Percentiles rank a stretch among this genome's conserved stretches.
Conservation (phyloP, 2,329 filamentous ascomycete genomes). For the Plenodomus biglobosus region DNA sequence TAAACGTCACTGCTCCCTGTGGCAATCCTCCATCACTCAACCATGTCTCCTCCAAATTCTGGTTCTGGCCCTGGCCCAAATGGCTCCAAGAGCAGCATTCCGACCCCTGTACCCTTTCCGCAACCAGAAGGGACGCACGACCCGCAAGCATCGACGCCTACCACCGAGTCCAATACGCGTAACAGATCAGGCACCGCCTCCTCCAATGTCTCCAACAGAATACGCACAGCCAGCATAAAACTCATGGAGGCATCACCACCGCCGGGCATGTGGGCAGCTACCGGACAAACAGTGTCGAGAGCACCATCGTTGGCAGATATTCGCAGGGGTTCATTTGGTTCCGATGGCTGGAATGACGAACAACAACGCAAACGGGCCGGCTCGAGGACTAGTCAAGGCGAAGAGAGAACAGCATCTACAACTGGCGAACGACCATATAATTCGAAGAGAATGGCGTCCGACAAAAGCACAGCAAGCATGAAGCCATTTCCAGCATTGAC, state of each 20-base stretch:
- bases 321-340: slow-evolving; percentile 40
- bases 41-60: slow-evolving; percentile 19
- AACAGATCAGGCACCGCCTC: slow-evolving; percentile 35
- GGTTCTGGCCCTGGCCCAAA: background rate
- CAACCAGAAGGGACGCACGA: slow-evolving; percentile 21
- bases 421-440: slow-evolving; percentile 4
- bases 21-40: background rate
- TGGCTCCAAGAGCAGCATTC: slow-evolving; percentile 15
- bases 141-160: slow-evolving; percentile 10
- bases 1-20: background rate
- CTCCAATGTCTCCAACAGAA: slow-evolving; percentile 34
- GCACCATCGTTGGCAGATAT: slow-evolving; percentile 50
- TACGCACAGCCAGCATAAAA: slow-evolving; percentile 42
- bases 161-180: slow-evolving; percentile 21
- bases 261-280: slow-evolving; percentile 50
- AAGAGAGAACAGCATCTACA: slow-evolving; percentile 13
- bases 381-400: slow-evolving; percentile 27
- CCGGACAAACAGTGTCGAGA: slow-evolving; percentile 44
- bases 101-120: slow-evolving; percentile 34
- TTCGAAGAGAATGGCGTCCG: slow-evolving; percentile 12
- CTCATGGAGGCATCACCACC: slow-evolving; percentile 44
- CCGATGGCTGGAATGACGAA: slow-evolving; percentile 38
- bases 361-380: slow-evolving; percentile 29
- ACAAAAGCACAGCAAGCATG: slow-evolving; percentile 15
- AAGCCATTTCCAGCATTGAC: slow-evolving; percentile 37